Evolutionary conservation across 192 early-diverging fungal genomes (phyloP).

Genomic region (Mortierella hygrophila): DNA sequence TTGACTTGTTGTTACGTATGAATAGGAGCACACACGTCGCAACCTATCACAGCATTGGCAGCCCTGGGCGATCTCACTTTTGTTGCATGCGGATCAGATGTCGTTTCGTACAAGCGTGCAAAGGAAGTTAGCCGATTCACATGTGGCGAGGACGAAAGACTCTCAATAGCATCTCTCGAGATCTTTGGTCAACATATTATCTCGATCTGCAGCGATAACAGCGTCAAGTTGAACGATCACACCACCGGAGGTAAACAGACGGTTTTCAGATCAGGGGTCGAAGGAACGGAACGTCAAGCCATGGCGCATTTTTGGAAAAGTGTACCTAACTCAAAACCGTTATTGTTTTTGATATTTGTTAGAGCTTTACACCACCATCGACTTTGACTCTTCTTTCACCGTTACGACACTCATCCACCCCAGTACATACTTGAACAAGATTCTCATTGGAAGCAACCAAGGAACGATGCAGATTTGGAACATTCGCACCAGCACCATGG

Average conservation of each 20-base stretch:
- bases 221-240: slow-evolving; percentile 82
- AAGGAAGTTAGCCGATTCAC: slow-evolving; percentile 67
- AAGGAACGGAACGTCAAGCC: neutral
- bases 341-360: neutral
- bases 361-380: slow-evolving; percentile 80
- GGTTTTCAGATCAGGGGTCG: neutral
- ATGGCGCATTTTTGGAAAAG: neutral
- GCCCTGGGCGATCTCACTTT: slow-evolving; percentile 79
- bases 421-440: slow-evolving; percentile 97
- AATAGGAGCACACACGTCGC: slow-evolving; percentile 69
- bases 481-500: slow-evolving; percentile 79
- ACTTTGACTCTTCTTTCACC: slow-evolving; percentile 81
- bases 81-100: slow-evolving; percentile 73
- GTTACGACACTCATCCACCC: slow-evolving; percentile 89
- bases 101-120: slow-evolving; percentile 77
- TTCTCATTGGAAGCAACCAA: slow-evolving; percentile 87
- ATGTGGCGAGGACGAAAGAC: slow-evolving; percentile 21
- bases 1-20: neutral
- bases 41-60: slow-evolving; percentile 79
- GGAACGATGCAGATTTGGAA: slow-evolving; percentile 97
- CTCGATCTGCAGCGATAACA: slow-evolving; percentile 85
- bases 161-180: slow-evolving; percentile 66
- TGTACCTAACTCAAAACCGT: neutral
- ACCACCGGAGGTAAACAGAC: slow-evolving; percentile 70
- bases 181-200: slow-evolving; percentile 84